Evolutionary conservation across 106 monocot species (phyloP).

Genomic region (Dendrobium catenatum): DNA sequence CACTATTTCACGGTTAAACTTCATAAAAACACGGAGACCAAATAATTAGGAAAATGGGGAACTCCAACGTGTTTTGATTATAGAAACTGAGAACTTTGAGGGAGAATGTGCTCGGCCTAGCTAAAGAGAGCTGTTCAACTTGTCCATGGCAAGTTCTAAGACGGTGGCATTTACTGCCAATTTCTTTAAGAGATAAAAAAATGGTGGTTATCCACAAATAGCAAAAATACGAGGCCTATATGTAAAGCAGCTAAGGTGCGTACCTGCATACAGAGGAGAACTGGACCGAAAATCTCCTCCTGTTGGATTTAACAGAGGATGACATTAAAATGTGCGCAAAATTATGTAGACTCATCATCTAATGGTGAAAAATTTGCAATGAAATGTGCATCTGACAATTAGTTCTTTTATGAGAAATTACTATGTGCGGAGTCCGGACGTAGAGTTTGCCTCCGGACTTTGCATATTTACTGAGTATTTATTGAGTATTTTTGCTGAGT

Average conservation of each 20-base stretch:
- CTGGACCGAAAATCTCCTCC: constrained; percentile 99
- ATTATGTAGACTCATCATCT: not conserved
- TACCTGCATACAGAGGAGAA: constrained; percentile 96
- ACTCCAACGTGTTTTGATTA: too few relatives aligned
- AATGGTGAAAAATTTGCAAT: not conserved
- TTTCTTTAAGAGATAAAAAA: not conserved
- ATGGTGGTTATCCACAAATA: not conserved
- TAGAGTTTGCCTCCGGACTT: too few relatives aligned
- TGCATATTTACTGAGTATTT: too few relatives aligned
- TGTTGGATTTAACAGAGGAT: constrained; percentile 27
- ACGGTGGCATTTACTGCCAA: not conserved
- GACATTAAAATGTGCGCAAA: constrained; percentile 2
- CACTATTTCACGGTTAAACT: too few relatives aligned
- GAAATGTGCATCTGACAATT: not conserved
- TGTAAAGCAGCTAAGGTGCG: not conserved
- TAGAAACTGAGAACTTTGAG: too few relatives aligned
- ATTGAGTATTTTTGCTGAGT: too few relatives aligned
- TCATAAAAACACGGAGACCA: too few relatives aligned
- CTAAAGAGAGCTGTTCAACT: too few relatives aligned
- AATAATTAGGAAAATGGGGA: too few relatives aligned
- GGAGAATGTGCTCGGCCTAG: too few relatives aligned
- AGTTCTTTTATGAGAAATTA: not conserved
- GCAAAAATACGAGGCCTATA: not conserved
- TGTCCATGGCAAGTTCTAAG: too few relatives aligned
- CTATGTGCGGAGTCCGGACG: too few relatives aligned